These are phyloP conservation scores for Dichotomocladium elegans DNA, from an alignment of 371 early-diverging fungal species.

Conservation along the genomic window DNA sequence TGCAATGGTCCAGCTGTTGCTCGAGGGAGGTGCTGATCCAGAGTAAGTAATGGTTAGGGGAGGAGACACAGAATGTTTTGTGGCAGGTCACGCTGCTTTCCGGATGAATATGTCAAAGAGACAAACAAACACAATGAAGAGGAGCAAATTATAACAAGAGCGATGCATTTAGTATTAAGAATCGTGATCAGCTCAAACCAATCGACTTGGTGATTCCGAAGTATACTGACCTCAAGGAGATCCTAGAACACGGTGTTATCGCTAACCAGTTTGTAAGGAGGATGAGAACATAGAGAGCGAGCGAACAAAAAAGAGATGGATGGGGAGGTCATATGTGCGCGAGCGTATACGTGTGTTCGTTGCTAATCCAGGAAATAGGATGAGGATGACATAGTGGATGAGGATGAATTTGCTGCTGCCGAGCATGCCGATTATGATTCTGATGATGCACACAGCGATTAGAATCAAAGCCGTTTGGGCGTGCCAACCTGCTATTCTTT, in stretches of 20 bases:
- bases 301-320: no score
- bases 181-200: slow-evolving; percentile 36
- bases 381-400: slow-evolving; percentile 12
- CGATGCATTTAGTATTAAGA: slow-evolving; percentile 24
- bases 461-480: neutral
- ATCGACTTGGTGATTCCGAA: slow-evolving; percentile 26
- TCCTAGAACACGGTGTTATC: slow-evolving; percentile 19
- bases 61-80: neutral
- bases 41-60: slow-evolving; percentile 11
- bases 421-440: slow-evolving; percentile 2
- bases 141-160: no score
- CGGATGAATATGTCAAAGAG: no score
- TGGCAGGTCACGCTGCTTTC: no score
- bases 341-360: no score
- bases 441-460: slow-evolving; percentile 7
- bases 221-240: slow-evolving; percentile 21
- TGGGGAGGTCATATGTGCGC: no score
- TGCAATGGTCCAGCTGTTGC: slow-evolving; percentile 52
- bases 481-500: no score
- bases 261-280: slow-evolving; percentile 31
- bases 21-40: slow-evolving; percentile 54
- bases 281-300: neutral
- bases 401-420: slow-evolving; percentile 2
- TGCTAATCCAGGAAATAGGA: neutral
- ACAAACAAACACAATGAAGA: no score